Percentiles rank a stretch among this genome's conserved stretches.
These are phyloP conservation scores for Collybia mongolica DNA, from an alignment of 768 basidiomycete genomes.

Conservation along the genomic window DNA sequence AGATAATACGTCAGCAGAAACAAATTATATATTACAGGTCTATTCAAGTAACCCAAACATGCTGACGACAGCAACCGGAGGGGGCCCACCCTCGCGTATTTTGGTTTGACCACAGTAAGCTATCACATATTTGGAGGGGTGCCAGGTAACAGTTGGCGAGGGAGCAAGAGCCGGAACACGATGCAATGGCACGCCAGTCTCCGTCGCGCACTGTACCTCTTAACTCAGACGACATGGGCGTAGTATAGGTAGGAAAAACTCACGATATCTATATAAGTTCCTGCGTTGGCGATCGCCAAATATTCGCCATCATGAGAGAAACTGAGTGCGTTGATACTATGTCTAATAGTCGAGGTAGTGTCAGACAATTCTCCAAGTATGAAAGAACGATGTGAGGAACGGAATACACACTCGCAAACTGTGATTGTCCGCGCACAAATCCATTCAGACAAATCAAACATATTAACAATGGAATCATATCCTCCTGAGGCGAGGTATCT, in stretches of 20 bases:
- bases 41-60: slow-evolving; percentile 59
- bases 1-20: background rate
- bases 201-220: slow-evolving; percentile 64
- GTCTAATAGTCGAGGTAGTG: slow-evolving; percentile 34
- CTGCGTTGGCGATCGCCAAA: slow-evolving; percentile 71
- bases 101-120: slow-evolving; percentile 82
- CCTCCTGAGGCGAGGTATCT: slow-evolving; percentile 82
- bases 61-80: slow-evolving; percentile 67
- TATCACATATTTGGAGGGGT: slow-evolving; percentile 78
- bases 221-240: background rate
- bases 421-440: slow-evolving; percentile 76
- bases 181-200: slow-evolving; percentile 72
- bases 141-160: slow-evolving; percentile 79
- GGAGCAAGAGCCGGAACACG: slow-evolving; percentile 73
- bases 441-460: slow-evolving; percentile 81
- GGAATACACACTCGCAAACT: slow-evolving; percentile 68
- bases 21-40: slow-evolving; percentile 1
- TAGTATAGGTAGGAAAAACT: slow-evolving; percentile 22
- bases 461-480: slow-evolving; percentile 78
- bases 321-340: slow-evolving; percentile 70
- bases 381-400: too few species aligned
- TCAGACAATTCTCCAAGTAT: background rate
- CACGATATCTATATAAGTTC: slow-evolving; percentile 77
- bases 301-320: slow-evolving; percentile 87
- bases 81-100: slow-evolving; percentile 59